phyloP scores from a whole-genome alignment of 2,329 filamentous ascomycete species.

The Emmonsiellopsis sp. region DNA sequence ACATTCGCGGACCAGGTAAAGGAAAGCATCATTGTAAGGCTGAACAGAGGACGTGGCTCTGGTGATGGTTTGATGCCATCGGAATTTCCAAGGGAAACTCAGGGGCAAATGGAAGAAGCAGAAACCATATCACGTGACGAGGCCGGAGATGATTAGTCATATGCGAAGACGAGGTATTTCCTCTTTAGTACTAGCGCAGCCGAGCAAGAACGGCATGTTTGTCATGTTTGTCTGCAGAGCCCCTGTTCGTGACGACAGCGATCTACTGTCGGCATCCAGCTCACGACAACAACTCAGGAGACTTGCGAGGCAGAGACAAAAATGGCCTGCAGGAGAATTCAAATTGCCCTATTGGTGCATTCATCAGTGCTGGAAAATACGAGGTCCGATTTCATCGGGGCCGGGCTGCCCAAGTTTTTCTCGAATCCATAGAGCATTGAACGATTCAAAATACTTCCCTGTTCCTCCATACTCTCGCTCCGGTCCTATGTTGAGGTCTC shows the following conservation, averaged over 20 bases:
- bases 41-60: too few species aligned
- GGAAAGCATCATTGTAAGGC: too few species aligned
- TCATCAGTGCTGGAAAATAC: too few species aligned
- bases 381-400: too few species aligned
- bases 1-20: too few species aligned
- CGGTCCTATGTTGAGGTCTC: background rate
- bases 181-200: slow-evolving; percentile 2
- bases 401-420: background rate
- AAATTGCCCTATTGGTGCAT: too few species aligned
- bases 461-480: background rate
- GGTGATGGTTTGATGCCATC: too few species aligned
- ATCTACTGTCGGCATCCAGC: too few species aligned
- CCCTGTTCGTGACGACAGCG: too few species aligned
- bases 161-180: slow-evolving; percentile 6
- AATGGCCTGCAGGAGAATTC: background rate
- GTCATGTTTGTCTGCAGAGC: background rate
- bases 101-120: background rate
- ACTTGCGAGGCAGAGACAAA: background rate
- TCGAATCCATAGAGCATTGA: background rate
- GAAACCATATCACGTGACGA: background rate
- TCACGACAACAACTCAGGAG: background rate
- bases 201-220: background rate
- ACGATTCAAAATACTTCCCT: background rate
- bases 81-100: background rate
- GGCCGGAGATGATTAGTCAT: background rate